Evolutionary conservation across 116 monocot genomes (phyloP).

Genomic region (Cymodocea nodosa): DNA sequence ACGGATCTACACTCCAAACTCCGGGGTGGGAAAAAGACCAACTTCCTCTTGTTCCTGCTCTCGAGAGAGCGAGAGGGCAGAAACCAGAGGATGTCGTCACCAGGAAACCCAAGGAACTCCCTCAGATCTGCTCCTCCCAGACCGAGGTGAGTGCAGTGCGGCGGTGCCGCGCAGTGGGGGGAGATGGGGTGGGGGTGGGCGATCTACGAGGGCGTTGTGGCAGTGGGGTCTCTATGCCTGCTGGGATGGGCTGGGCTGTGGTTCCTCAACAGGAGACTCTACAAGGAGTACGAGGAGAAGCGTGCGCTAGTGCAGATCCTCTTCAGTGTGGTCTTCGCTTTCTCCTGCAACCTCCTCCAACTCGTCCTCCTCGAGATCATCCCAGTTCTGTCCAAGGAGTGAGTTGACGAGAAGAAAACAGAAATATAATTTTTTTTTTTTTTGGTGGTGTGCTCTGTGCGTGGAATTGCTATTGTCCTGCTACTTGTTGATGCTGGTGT

Average conservation of each 20-base stretch:
- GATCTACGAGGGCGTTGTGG: slow-evolving; percentile 62
- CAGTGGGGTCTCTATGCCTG: slow-evolving; percentile 36
- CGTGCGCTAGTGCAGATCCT: slow-evolving; percentile 90
- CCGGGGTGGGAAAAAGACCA: no score
- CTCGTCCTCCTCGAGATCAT: slow-evolving; percentile 98
- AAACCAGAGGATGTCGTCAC: no score
- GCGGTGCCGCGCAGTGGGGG: background rate
- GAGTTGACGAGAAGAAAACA: background rate
- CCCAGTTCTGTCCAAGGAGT: slow-evolving; percentile 90
- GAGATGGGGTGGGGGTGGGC: slow-evolving; percentile 57
- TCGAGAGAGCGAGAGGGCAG: no score
- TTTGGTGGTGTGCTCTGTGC: background rate
- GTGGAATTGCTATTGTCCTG: background rate
- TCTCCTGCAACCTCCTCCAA: slow-evolving; percentile 97
- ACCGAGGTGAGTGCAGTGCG: background rate
- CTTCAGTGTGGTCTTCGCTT: slow-evolving; percentile 89
- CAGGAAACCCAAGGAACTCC: no score
- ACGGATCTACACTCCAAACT: no score
- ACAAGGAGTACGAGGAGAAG: slow-evolving; percentile 99
- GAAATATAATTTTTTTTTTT: background rate
- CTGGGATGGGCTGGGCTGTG: slow-evolving; percentile 92
- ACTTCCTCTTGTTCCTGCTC: no score
- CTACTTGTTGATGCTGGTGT: background rate
- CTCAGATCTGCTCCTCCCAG: background rate
- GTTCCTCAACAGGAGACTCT: slow-evolving; percentile 86